Base-by-base conservation (phyloP, 176 grass and related monocot species). In the Pontederia crassipes region DNA sequence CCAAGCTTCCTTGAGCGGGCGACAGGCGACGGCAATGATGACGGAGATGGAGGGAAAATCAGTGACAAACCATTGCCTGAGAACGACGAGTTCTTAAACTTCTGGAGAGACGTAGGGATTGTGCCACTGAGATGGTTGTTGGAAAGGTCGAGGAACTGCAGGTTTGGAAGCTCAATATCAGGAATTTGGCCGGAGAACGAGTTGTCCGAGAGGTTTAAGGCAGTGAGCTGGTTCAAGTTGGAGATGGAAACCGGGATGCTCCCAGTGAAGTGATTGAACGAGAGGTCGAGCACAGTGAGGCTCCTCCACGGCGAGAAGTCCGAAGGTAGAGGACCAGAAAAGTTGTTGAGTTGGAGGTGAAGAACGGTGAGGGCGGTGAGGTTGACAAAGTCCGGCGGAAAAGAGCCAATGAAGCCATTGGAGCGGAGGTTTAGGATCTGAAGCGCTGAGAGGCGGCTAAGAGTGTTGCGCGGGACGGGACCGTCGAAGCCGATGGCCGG, bases 181-280 rank as follows among this genome's bases (percentile, higher is more conserved):
- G 86, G 86, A 8, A 96, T 75, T 11, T 52, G 45, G 12, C 91
- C 83, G 28, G 83, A 75, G 53, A 96, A 78, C 10, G 91, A 96
- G 67, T 96, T 96, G 57, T 96, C 90, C 28, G 91, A 87, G 28
- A 96, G 75, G 65, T 96, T 90, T 50, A 96, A 67, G 3, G 83
- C 78, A 45, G 72, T 65, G 51, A 96, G 75, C 12, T 54, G 46
- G 0, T 78, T 78, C 12, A 96, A 77, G 75, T 78, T 82, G 28
- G 78, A 75, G 8, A 97, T 49, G 45, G 67, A 59, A 2, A 0
- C 52, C 0, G 87, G 84, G 2, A 97, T 4, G 12, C 8, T 57
- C 0, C 87, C 92, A 18, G 56, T 32, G 76, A 97, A 97, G 54
- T 17, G 51, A 35, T 97, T 97, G 48, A 78, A 97, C 9, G 92